These are phyloP conservation scores for Trichosanthes truncata DNA, from an alignment of 306 rosid genomes.

Conservation along the genomic window DNA sequence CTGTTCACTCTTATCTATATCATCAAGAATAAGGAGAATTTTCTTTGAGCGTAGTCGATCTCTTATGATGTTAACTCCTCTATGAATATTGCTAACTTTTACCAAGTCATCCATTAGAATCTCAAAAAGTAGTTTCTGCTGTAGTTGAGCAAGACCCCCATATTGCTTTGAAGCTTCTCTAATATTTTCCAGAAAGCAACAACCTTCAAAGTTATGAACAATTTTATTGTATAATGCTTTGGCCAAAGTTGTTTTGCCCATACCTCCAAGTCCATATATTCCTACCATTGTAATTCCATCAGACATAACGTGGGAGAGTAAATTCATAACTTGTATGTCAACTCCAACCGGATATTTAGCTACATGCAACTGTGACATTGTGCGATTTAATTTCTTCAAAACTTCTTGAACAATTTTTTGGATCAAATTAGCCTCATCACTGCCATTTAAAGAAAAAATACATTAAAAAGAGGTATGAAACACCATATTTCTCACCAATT, in stretches of 20 bases:
- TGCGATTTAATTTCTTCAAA: background rate
- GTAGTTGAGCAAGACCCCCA: background rate
- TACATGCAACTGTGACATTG: background rate
- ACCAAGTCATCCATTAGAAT: background rate
- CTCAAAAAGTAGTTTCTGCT: constrained; percentile 10
- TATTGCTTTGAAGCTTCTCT: background rate
- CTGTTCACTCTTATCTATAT: background rate
- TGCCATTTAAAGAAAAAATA: background rate
- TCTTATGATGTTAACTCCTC: background rate
- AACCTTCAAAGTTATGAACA: background rate
- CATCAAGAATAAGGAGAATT: constrained; percentile 11
- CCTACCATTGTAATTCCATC: background rate
- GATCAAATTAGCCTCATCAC: background rate
- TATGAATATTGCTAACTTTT: background rate
- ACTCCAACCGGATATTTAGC: background rate
- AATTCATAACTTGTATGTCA: background rate
- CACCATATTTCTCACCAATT: background rate
- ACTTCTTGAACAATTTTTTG: background rate
- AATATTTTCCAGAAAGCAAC: background rate
- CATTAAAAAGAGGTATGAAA: background rate
- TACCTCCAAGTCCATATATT: background rate
- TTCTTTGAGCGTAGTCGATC: background rate
- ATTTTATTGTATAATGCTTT: constrained; percentile 10
- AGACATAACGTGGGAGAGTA: background rate
- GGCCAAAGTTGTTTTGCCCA: constrained; percentile 13